phyloP scores from a whole-genome alignment of 352 stramenopile species.

The Globisporangium canariense region DNA sequence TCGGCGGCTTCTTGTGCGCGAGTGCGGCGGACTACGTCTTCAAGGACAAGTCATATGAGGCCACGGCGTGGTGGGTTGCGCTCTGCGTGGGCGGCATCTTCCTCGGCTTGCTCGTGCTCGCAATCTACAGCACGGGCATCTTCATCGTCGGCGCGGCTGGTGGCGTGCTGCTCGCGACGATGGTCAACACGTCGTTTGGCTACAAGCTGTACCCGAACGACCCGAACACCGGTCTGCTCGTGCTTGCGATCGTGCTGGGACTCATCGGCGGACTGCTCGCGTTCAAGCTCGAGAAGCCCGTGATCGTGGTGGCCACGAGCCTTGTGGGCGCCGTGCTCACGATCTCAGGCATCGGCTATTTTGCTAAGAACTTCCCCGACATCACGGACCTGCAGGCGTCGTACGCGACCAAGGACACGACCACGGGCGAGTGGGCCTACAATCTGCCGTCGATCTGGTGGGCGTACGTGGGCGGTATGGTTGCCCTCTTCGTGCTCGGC shows the following conservation, averaged over 20 bases:
- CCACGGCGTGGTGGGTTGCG: slow-evolving; percentile 45
- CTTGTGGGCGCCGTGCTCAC: slow-evolving; percentile 42
- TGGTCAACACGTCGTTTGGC: slow-evolving; percentile 51
- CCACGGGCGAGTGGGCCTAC: slow-evolving; percentile 40
- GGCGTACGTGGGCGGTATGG: slow-evolving; percentile 43
- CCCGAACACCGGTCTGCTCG: slow-evolving; percentile 37
- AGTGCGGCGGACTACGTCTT: slow-evolving; percentile 40
- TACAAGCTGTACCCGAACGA: slow-evolving; percentile 61
- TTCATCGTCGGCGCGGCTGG: slow-evolving; percentile 51
- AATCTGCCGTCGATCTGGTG: slow-evolving; percentile 53
- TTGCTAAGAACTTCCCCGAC: slow-evolving; percentile 52
- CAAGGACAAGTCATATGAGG: slow-evolving; percentile 38
- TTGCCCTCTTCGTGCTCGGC: slow-evolving; percentile 40
- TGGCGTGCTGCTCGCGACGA: slow-evolving; percentile 39
- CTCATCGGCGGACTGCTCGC: slow-evolving; percentile 47
- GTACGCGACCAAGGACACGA: slow-evolving; percentile 30
- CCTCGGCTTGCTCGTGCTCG: slow-evolving; percentile 44
- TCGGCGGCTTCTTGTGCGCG: slow-evolving; percentile 44
- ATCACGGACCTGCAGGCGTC: slow-evolving; percentile 34
- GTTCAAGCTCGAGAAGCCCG: slow-evolving; percentile 45
- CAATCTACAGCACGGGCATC: slow-evolving; percentile 54
- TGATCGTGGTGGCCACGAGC: slow-evolving; percentile 56
- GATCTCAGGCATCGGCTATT: slow-evolving; percentile 58
- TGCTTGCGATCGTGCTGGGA: slow-evolving; percentile 43
- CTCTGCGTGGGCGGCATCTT: slow-evolving; percentile 49